Percentiles rank a stretch among this genome's conserved stretches.
These are phyloP conservation scores for Fusarium gaditjirri DNA, from an alignment of 2,329 filamentous ascomycete species.

Conservation along the genomic window DNA sequence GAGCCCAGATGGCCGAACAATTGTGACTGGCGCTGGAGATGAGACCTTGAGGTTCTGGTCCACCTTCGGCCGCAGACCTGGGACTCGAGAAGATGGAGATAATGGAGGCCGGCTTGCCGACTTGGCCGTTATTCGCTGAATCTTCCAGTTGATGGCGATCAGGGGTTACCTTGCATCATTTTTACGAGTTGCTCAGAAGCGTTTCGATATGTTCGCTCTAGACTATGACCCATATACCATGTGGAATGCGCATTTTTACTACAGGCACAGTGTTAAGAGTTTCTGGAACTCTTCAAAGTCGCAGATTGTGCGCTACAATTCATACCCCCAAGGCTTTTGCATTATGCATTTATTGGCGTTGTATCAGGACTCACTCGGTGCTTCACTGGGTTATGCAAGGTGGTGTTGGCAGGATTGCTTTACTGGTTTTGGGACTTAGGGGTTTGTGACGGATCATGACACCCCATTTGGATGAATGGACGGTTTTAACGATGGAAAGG, in stretches of 20 bases:
- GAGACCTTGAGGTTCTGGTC: constrained; percentile 98
- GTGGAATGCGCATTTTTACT: constrained; percentile 6
- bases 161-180: background rate
- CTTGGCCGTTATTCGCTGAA: constrained; percentile 82
- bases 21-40: constrained; percentile 95
- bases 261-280: constrained; percentile 9
- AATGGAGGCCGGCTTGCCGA: constrained; percentile 73
- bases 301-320: constrained; percentile 39
- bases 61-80: constrained; percentile 86
- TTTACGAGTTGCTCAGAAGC: background rate
- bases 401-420: constrained; percentile 42
- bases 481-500: constrained; percentile 27
- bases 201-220: background rate
- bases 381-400: constrained; percentile 36
- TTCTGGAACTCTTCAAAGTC: constrained; percentile 22
- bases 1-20: constrained; percentile 93
- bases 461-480: constrained; percentile 32
- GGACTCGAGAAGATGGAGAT: constrained; percentile 75
- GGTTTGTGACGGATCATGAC: constrained; percentile 18
- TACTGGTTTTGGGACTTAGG: constrained; percentile 33
- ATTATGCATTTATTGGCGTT: constrained; percentile 48
- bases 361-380: constrained; percentile 40
- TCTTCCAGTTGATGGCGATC: background rate
- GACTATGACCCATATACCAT: background rate
- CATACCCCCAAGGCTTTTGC: constrained; percentile 39